Conservation (phyloP, 2,329 filamentous ascomycete species). For the Colletotrichum sansevieriae region DNA sequence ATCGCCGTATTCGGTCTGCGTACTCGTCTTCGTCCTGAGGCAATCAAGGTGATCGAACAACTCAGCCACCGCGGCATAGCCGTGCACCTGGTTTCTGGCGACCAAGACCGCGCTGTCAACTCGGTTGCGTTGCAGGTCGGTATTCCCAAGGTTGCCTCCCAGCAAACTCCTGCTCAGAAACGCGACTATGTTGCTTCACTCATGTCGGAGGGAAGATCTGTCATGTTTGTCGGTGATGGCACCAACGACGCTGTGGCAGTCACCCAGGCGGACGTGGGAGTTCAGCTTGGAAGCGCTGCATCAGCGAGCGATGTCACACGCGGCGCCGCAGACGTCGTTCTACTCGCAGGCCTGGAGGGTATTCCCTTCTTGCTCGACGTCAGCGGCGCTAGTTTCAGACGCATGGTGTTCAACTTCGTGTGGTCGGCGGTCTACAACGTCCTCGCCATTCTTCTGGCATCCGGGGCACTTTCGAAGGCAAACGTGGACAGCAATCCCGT, state of each 20-base stretch:
- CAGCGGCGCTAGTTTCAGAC: constrained; percentile 50
- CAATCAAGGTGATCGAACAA: constrained; percentile 57
- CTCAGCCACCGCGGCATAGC: constrained; percentile 62
- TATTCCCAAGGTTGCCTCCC: constrained; percentile 56
- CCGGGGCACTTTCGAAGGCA: constrained; percentile 65
- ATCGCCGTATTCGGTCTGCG: constrained; percentile 64
- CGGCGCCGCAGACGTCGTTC: constrained; percentile 68
- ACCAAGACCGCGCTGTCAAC: constrained; percentile 62
- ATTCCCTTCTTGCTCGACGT: constrained; percentile 66
- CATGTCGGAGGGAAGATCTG: constrained; percentile 48
- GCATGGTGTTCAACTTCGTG: constrained; percentile 71
- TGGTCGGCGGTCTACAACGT: constrained; percentile 75
- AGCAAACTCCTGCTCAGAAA: constrained; percentile 67
- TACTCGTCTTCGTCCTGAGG: constrained; percentile 53
- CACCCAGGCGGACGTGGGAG: constrained; percentile 70
- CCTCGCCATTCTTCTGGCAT: constrained; percentile 70
- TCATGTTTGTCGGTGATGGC: constrained; percentile 74
- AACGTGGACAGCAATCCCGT: constrained; percentile 47
- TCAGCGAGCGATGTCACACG: constrained; percentile 65
- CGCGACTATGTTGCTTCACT: constrained; percentile 62
- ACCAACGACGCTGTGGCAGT: constrained; percentile 75
- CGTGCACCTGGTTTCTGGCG: constrained; percentile 69
- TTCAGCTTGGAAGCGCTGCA: constrained; percentile 64
- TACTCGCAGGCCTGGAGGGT: constrained; percentile 65
- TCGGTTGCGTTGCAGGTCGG: constrained; percentile 59